phyloP scores from a whole-genome alignment of 148 eudicot species.

The Silene uniflora region DNA sequence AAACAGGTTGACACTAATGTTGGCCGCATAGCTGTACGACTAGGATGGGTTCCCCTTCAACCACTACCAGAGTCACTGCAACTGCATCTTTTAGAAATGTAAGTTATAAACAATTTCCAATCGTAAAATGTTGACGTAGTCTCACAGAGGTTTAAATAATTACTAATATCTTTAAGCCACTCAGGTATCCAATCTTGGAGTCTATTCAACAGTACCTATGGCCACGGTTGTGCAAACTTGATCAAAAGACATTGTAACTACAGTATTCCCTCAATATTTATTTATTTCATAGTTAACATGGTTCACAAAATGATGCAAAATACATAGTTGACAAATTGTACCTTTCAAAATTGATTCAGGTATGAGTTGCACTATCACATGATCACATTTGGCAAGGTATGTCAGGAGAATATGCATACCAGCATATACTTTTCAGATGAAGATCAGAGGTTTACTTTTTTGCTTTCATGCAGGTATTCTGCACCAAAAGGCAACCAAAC shows the following conservation, averaged over 20 bases:
- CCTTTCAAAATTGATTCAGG: conserved; percentile 35
- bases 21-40: conserved; percentile 94
- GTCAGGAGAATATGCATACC: not conserved
- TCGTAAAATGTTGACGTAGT: not conserved
- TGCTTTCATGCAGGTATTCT: conserved; percentile 67
- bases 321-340: conserved; percentile 14
- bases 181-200: conserved; percentile 92
- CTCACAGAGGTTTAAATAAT: not conserved
- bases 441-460: conserved; percentile 4
- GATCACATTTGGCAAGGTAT: conserved; percentile 99
- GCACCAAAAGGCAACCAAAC: conserved; percentile 94
- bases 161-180: conserved; percentile 14
- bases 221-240: conserved; percentile 99
- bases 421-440: conserved; percentile 1
- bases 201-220: conserved; percentile 88
- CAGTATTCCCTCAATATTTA: conserved; percentile 8
- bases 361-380: conserved; percentile 96
- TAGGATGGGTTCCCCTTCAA: conserved; percentile 99
- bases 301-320: not conserved
- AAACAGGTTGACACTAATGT: conserved; percentile 92
- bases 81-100: conserved; percentile 93
- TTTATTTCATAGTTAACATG: conserved; percentile 12
- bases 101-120: conserved; percentile 27
- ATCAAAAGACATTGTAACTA: conserved; percentile 87
- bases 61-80: conserved; percentile 97